Evolutionary conservation across 1,284 basidiomycete genomes (phyloP).

Genomic region (Termitomyces sp.): DNA sequence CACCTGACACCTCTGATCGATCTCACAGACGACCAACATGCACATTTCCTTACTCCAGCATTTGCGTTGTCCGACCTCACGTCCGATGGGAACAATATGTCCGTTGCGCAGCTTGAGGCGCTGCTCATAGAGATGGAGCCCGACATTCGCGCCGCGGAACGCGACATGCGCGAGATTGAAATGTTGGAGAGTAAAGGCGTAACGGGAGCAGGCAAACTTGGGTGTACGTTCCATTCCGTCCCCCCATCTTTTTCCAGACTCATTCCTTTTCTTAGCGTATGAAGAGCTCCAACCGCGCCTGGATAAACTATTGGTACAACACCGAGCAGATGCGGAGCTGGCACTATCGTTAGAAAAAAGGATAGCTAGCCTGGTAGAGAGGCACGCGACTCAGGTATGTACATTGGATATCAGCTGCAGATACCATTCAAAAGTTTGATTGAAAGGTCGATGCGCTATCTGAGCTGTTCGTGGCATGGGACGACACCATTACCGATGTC

Average conservation of each 20-base stretch:
- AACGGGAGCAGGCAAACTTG: slow-evolving; percentile 63
- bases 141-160: slow-evolving; percentile 73
- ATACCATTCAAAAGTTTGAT: neutral
- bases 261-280: slow-evolving; percentile 40
- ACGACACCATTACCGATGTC: slow-evolving; percentile 60
- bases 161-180: slow-evolving; percentile 73
- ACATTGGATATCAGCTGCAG: neutral
- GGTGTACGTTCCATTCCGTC: slow-evolving; percentile 35
- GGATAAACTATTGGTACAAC: slow-evolving; percentile 48
- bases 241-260: neutral
- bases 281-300: slow-evolving; percentile 60
- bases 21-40: slow-evolving; percentile 64
- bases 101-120: slow-evolving; percentile 60
- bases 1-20: neutral
- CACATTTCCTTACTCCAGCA: slow-evolving; percentile 63
- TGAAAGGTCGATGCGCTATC: slow-evolving; percentile 68
- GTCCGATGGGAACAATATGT: slow-evolving; percentile 48
- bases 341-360: slow-evolving; percentile 59
- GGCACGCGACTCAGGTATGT: slow-evolving; percentile 63
- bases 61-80: slow-evolving; percentile 63
- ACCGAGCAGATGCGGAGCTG: slow-evolving; percentile 52
- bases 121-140: slow-evolving; percentile 72
- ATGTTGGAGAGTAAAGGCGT: slow-evolving; percentile 64
- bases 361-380: slow-evolving; percentile 57
- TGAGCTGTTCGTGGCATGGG: slow-evolving; percentile 77